phyloP scores from a whole-genome alignment of 2,329 filamentous ascomycete genomes.

The Colletotrichum eremochloae region DNA sequence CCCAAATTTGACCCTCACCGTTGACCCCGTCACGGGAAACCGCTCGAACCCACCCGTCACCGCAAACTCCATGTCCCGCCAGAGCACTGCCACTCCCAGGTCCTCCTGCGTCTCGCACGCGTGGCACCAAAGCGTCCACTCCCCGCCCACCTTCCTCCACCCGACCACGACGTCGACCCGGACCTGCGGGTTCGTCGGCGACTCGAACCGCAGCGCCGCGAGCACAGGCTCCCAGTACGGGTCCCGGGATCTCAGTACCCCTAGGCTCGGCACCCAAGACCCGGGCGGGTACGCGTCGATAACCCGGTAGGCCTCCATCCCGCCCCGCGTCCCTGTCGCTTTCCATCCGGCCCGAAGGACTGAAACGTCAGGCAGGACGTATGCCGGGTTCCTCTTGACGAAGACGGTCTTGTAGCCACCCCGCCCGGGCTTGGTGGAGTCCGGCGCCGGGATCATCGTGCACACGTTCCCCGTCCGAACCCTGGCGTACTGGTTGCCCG shows the following conservation, averaged over 20 bases:
- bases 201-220: slow-evolving; percentile 3
- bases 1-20: not conserved
- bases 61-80: not conserved
- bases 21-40: not conserved
- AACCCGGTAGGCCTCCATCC: slow-evolving; percentile 1
- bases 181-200: slow-evolving; percentile 1
- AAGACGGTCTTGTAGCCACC: slow-evolving; percentile 6
- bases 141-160: not conserved
- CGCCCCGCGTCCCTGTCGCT: not conserved
- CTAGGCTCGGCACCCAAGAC: not conserved
- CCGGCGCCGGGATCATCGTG: slow-evolving; percentile 6
- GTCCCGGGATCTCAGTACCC: not conserved
- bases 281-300: not conserved
- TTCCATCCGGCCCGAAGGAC: not conserved
- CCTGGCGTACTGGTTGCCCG: slow-evolving; percentile 6
- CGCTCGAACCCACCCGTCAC: not conserved
- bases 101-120: slow-evolving; percentile 6
- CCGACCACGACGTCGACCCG: not conserved
- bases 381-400: not conserved
- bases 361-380: not conserved
- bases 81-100: not conserved
- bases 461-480: slow-evolving; percentile 3
- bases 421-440: slow-evolving; percentile 7
- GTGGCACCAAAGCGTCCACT: slow-evolving; percentile 6
- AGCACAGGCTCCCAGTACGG: slow-evolving; percentile 5